Percentiles rank a stretch among this genome's conserved stretches.
phyloP scores from a whole-genome alignment of 2,329 filamentous ascomycete species.

The Emmonsiellopsis sp. region DNA sequence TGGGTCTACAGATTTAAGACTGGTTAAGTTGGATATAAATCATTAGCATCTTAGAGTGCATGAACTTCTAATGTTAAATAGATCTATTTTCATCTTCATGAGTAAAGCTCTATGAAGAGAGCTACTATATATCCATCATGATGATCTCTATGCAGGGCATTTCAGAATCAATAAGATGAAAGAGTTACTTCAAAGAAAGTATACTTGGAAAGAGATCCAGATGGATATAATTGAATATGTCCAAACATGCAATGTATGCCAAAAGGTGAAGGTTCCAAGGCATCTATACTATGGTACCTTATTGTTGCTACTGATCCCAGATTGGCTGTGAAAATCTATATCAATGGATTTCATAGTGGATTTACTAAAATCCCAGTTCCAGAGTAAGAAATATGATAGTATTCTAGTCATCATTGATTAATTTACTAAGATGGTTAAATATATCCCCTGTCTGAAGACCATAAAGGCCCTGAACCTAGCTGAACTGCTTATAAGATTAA shows the following conservation, averaged over 20 bases:
- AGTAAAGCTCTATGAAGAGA: neutral
- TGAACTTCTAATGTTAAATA: neutral
- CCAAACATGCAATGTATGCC: neutral
- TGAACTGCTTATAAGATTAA: neutral
- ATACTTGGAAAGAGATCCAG: too few species aligned
- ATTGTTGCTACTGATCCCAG: neutral
- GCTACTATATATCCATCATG: neutral
- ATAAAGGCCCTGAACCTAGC: neutral
- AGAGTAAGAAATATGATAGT: neutral
- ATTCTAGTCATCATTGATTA: neutral
- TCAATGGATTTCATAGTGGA: too few species aligned
- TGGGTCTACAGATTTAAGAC: neutral
- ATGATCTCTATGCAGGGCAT: neutral
- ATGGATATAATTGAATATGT: too few species aligned
- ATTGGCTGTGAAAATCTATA: neutral
- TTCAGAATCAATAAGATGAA: too few species aligned
- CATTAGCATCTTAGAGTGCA: neutral
- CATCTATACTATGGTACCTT: neutral
- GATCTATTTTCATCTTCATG: neutral
- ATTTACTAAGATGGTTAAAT: neutral
- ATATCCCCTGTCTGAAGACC: too few species aligned
- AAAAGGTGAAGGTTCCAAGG: neutral
- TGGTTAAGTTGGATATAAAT: neutral
- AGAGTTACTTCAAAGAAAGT: too few species aligned
- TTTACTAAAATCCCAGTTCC: neutral